Evolutionary conservation across 257 asterid species (phyloP), one percentile per base, ranked within the genome.

Genomic region (Nicotiana paniculata): DNA sequence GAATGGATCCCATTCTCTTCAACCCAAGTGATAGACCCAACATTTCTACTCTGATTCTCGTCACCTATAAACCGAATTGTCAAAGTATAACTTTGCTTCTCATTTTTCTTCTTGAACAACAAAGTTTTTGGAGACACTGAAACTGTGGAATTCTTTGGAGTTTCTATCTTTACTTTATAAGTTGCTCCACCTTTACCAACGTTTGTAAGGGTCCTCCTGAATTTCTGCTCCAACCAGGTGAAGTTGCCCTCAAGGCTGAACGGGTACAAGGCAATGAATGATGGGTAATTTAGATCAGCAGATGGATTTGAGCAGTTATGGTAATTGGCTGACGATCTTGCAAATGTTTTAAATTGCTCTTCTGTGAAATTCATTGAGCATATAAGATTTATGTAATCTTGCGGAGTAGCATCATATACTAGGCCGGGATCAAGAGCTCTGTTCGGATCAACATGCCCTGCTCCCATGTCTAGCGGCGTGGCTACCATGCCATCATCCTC

Each of bases 1-100:
- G 46, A 58, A 68, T 81, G 87, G 32, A 65, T 81, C 2, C 88
- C 91, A 15, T 82, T 85, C 72, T 83, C 85, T 48, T 86, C 88
- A 48, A 81, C 61, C 94, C 93, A 91, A 70, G 82, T 86, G 26
- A 91, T 6, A 3, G 89, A 87, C 8, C 93, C 94, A 75, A 76
- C 78, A 3, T 80, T 15, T 2, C n/a, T 81, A 32, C 61, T 54
- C 63, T 58, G 83, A 3, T 53, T 53, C 77, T 46, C 30, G n/a
- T 61, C 65, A 11, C 79, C 79, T 61, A 28, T 54, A 15, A n/a
- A 77, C 0, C 64, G 82, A 21, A 85, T 59, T 11, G 75, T 82
- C 83, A 85, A 24, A 30, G 21, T 18, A 39, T 77, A 85, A 9
- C 81, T 85, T 39, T 81, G 82, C 26, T 58, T 82, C 46, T 85